These are phyloP conservation scores for Mucor racemosus DNA, from an alignment of 371 early-diverging fungal genomes.

Conservation along the genomic window DNA sequence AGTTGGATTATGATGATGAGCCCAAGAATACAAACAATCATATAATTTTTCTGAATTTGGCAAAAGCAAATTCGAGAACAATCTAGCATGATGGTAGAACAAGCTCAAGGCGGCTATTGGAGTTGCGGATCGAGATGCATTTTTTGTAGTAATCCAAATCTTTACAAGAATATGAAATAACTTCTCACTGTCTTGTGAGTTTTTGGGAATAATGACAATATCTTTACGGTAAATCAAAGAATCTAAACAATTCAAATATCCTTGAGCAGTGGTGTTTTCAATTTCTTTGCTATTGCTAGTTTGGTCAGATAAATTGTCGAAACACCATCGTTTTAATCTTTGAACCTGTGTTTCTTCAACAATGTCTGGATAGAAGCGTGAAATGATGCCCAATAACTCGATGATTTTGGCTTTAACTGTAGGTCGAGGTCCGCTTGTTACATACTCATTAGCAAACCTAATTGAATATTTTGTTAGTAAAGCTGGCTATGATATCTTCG, in stretches of 20 bases:
- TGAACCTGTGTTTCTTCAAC: conserved; percentile 23
- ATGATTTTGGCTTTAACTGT: conserved; percentile 54
- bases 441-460: conserved; percentile 32
- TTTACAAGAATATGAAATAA: conserved; percentile 8
- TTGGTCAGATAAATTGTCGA: conserved; percentile 29
- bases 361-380: conserved; percentile 37
- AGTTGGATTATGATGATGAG: conserved; percentile 52
- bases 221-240: conserved; percentile 37
- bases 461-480: neutral
- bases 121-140: conserved; percentile 12
- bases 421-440: conserved; percentile 8
- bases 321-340: conserved; percentile 45
- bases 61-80: conserved; percentile 53
- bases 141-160: neutral
- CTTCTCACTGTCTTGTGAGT: conserved; percentile 10
- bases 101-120: conserved; percentile 61
- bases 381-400: conserved; percentile 51
- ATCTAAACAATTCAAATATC: conserved; percentile 50
- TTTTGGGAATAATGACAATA: neutral
- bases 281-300: conserved; percentile 1
- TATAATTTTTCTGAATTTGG: conserved; percentile 53
- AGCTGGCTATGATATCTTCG: neutral
- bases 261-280: conserved; percentile 38
- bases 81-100: conserved; percentile 53
- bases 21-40: conserved; percentile 44